phyloP scores from a whole-genome alignment of 2,329 filamentous ascomycete species.

The Cercospora sp. region DNA sequence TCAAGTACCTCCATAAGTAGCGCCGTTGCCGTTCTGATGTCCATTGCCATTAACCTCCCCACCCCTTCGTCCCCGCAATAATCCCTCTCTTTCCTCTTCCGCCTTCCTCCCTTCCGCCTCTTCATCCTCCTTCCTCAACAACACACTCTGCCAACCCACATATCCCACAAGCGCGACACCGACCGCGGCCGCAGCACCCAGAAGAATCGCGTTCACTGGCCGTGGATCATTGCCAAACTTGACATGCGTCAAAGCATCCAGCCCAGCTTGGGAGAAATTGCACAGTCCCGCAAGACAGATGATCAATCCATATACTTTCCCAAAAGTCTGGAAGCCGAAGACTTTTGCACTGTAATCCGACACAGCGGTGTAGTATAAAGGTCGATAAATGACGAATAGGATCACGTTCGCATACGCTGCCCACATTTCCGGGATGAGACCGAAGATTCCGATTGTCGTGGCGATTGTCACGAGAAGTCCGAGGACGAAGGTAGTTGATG shows the following conservation, averaged over 20 bases:
- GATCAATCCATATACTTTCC: slow-evolving; percentile 88
- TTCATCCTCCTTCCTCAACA: slow-evolving; percentile 45
- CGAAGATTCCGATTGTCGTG: slow-evolving; percentile 73
- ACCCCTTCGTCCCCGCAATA: not conserved
- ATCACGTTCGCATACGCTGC: slow-evolving; percentile 74
- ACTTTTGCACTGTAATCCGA: slow-evolving; percentile 88
- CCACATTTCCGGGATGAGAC: slow-evolving; percentile 69
- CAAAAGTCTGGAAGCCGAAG: slow-evolving; percentile 88
- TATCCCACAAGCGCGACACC: slow-evolving; percentile 67
- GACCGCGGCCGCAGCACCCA: slow-evolving; percentile 62
- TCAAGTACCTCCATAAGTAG: not conserved
- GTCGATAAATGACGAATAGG: slow-evolving; percentile 81
- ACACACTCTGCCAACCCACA: slow-evolving; percentile 57
- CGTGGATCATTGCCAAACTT: slow-evolving; percentile 71
- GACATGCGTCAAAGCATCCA: slow-evolving; percentile 76
- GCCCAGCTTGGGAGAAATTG: slow-evolving; percentile 78
- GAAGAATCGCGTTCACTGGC: slow-evolving; percentile 72
- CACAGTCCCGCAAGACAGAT: slow-evolving; percentile 82
- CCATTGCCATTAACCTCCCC: not conserved
- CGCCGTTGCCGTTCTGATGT: not conserved
- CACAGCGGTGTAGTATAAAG: slow-evolving; percentile 88
- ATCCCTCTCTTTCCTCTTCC: not conserved
- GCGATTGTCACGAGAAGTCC: slow-evolving; percentile 68
- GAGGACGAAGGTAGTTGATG: slow-evolving; percentile 71
- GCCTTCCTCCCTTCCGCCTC: slow-evolving; percentile 39